Conservation (phyloP, 441 rosid genomes). For the Mallotus japonicus region DNA sequence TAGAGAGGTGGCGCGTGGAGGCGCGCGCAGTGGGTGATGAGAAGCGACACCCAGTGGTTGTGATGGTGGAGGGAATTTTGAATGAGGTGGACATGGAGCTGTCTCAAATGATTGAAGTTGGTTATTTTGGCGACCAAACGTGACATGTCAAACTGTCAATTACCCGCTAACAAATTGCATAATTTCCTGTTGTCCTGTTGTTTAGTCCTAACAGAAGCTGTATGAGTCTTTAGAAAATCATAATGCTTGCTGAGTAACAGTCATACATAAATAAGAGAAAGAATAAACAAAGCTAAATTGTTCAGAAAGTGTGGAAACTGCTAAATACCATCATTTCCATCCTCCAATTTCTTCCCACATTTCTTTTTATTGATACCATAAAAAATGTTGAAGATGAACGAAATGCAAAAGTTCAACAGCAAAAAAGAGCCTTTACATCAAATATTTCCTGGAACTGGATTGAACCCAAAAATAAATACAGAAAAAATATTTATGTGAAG, state of each 20-base stretch:
- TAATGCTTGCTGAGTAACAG: too few species aligned
- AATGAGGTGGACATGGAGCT: constrained; percentile 35
- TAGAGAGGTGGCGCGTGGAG: constrained; percentile 31
- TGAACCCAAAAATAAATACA: constrained; percentile 31
- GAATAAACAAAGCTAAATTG: not conserved
- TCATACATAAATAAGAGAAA: too few species aligned
- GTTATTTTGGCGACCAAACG: constrained; percentile 22
- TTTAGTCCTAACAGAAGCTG: too few species aligned
- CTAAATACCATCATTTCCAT: not conserved
- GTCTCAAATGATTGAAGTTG: constrained; percentile 25
- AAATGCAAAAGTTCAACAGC: constrained; percentile 23
- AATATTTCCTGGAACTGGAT: constrained; percentile 18
- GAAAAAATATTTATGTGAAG: constrained; percentile 21
- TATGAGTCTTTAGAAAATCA: too few species aligned
- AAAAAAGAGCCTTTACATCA: constrained; percentile 20
- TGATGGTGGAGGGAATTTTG: constrained; percentile 33
- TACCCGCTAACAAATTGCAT: too few species aligned
- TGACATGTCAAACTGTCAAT: constrained; percentile 10
- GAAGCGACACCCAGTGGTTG: constrained; percentile 29
- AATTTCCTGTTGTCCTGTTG: too few species aligned
- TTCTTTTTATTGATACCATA: constrained; percentile 19
- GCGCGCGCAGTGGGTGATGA: constrained; percentile 32
- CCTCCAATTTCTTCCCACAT: not conserved
- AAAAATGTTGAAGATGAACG: constrained; percentile 23
- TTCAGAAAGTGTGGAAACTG: not conserved